Conservation (phyloP, 148 eudicot species). For the Chenopodium berlandieri region DNA sequence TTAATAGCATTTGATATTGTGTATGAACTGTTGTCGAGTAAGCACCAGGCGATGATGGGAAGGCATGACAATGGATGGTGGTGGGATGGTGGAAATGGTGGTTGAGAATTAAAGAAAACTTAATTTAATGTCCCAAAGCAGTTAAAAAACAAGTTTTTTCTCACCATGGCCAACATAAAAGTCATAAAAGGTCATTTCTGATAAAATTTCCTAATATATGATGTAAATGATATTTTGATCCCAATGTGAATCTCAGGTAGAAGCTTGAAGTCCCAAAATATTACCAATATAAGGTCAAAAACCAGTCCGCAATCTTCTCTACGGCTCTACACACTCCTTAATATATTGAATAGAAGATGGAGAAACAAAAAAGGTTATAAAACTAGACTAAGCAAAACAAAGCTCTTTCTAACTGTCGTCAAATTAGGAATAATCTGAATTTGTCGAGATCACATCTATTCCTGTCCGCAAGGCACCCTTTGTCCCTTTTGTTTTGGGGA, state of each 20-base stretch:
- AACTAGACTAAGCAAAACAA: constrained; percentile 21
- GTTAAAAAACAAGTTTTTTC: no score
- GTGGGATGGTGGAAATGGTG: no score
- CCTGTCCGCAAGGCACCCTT: background rate
- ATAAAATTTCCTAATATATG: no score
- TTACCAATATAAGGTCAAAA: background rate
- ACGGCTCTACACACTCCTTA: background rate
- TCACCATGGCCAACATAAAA: no score
- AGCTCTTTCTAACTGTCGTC: constrained; percentile 17
- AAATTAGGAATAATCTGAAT: background rate
- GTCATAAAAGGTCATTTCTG: no score
- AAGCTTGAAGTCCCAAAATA: background rate
- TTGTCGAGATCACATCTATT: background rate
- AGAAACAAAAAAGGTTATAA: background rate
- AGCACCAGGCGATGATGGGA: no score
- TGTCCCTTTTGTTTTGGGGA: background rate
- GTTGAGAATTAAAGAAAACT: no score
- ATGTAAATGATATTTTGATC: no score
- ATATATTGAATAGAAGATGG: background rate
- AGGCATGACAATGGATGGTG: no score
- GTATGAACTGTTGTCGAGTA: no score
- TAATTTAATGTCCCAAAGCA: no score
- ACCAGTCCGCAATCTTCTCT: background rate
- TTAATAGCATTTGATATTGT: no score
- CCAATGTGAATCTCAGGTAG: background rate